Evolutionary conservation across 2,329 filamentous ascomycete species (phyloP), one percentile per base, ranked within the genome.

Genomic region (Cephalotrichum gorgonifer): DNA sequence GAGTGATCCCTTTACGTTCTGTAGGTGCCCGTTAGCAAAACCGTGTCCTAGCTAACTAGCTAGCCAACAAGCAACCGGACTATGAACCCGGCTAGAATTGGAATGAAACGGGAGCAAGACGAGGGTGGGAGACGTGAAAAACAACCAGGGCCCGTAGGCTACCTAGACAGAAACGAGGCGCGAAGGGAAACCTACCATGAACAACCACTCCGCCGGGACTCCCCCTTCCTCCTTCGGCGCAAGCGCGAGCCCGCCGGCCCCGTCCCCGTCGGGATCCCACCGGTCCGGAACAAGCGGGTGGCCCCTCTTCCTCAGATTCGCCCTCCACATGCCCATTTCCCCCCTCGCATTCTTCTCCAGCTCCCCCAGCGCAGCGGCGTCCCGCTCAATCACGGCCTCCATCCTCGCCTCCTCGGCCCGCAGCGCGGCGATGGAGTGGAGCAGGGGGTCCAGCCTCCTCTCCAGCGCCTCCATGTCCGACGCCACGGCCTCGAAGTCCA

Each of bases 401-500:
- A 83, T 73, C 55, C 70, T 71, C 52, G 70, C 71, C 54, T 76
- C 74, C 61, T 85, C 82, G 26, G 70, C 66, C 48, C 66, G 66
- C 28, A 88, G 68, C 43, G 87, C 64, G 54, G 76, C 73, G 23
- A 85, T 75, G 4, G 78, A 73, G 62, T 87, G 82, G 39, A 81
- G 64, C 20, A 76, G 67, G 2, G 82, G 79, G 15, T 78, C 81
- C 5, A 87, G 73, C 62, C 76, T 73, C 51, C 66, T 67, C 58
- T 85, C 76, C 25, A 84, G 62, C 8, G 63, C 63, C 50, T 70
- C 65, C 53, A 78, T 78, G n/a, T 74, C 74, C 56, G 81, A 76
- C 8, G 83, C 66, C 14, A 82, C 74, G 55, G 72, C 76, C 59
- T 87, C 83, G 54, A 82, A 82, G 57, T 85, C 75, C 43, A 88